Evolutionary conservation across 148 eudicot species (phyloP).

Genomic region (Polygonum maritimum): DNA sequence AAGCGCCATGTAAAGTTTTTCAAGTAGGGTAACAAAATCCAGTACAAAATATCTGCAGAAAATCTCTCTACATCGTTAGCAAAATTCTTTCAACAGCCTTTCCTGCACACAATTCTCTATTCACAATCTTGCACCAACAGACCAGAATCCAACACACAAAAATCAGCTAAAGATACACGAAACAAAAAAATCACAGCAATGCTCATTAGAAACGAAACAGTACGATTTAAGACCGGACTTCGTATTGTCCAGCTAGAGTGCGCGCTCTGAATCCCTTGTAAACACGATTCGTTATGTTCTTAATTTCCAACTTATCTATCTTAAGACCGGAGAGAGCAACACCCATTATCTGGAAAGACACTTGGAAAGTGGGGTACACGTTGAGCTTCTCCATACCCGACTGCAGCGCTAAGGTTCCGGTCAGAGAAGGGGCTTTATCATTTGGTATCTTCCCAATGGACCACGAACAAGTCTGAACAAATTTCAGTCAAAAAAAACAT

Average conservation of each 20-base stretch:
- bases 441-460: slow-evolving; percentile 68
- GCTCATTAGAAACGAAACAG: background rate
- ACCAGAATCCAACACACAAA: background rate
- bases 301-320: slow-evolving; percentile 61
- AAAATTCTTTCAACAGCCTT: background rate
- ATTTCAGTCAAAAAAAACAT: background rate
- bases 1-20: background rate
- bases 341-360: slow-evolving; percentile 72
- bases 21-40: background rate
- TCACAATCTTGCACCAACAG: background rate
- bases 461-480: slow-evolving; percentile 73
- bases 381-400: slow-evolving; percentile 63
- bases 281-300: slow-evolving; percentile 57
- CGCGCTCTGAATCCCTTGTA: slow-evolving; percentile 89
- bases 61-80: background rate
- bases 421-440: slow-evolving; percentile 85
- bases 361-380: slow-evolving; percentile 75
- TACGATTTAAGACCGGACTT: slow-evolving; percentile 56
- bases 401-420: slow-evolving; percentile 64
- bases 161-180: background rate
- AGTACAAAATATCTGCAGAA: background rate
- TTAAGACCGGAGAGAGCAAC: slow-evolving; percentile 83
- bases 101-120: background rate
- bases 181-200: background rate
- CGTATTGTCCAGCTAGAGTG: slow-evolving; percentile 67